phyloP scores from a whole-genome alignment of 2,329 filamentous ascomycete species.

The Pseudogymnoascus sp. region DNA sequence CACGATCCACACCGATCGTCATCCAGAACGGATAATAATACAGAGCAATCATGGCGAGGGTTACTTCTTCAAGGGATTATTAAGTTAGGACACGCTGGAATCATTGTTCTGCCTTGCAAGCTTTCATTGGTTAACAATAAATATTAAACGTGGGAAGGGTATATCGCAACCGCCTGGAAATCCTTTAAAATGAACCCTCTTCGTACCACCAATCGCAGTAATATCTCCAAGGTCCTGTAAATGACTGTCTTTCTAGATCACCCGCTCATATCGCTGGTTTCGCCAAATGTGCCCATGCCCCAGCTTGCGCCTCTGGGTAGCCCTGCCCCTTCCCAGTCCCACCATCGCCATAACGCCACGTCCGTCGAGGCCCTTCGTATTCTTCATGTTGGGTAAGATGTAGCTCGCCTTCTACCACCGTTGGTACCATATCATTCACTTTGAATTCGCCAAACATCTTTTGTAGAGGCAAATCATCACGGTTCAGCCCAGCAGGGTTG shows the following conservation, averaged over 20 bases:
- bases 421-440: neutral
- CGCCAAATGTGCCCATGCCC: neutral
- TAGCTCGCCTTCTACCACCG: neutral
- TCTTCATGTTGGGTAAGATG: neutral
- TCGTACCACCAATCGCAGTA: neutral
- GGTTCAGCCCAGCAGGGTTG: neutral
- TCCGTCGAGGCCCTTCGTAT: neutral
- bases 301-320: neutral
- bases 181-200: neutral
- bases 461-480: neutral
- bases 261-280: neutral
- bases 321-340: neutral
- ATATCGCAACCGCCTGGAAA: neutral
- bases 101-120: neutral
- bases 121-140: neutral
- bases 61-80: neutral
- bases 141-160: neutral
- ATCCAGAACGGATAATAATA: too few species aligned
- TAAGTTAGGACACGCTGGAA: neutral
- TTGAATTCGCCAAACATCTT: neutral
- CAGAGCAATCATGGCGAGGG: too few species aligned
- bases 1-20: too few species aligned
- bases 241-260: too few species aligned
- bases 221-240: neutral
- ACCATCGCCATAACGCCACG: neutral